A percentile compares a stretch with the other conserved stretches of the same genome.
These are phyloP conservation scores for Ascoidea tarda DNA, from an alignment of 805 yeast genomes.

Conservation along the genomic window DNA sequence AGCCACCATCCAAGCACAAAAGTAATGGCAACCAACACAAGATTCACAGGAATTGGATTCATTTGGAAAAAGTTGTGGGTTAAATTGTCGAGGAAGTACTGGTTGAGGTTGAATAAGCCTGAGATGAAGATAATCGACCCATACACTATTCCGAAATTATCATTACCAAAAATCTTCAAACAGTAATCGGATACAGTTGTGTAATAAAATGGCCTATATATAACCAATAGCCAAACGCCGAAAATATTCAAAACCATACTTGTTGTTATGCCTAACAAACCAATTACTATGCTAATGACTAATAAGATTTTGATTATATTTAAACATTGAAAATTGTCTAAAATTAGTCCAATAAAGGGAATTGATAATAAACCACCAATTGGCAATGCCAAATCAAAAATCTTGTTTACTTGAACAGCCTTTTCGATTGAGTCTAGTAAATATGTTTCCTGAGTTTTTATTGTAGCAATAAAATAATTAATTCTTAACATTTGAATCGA, in stretches of 20 bases:
- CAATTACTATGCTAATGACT: constrained; percentile 44
- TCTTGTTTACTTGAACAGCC: constrained; percentile 49
- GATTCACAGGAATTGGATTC: constrained; percentile 75
- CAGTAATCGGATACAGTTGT: constrained; percentile 86
- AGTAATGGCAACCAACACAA: constrained; percentile 38
- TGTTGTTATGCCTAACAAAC: constrained; percentile 54
- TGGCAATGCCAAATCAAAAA: constrained; percentile 80
- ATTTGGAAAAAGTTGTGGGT: constrained; percentile 56
- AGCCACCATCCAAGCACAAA: constrained; percentile 33
- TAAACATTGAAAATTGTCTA: constrained; percentile 62
- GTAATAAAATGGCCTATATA: constrained; percentile 84
- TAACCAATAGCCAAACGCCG: constrained; percentile 61
- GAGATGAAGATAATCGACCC: constrained; percentile 75
- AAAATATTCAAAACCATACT: constrained; percentile 34
- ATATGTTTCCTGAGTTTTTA: constrained; percentile 68
- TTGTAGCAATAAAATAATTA: constrained; percentile 86
- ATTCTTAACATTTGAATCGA: constrained; percentile 83
- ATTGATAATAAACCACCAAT: constrained; percentile 78
- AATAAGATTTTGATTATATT: constrained; percentile 38
- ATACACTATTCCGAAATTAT: constrained; percentile 83
- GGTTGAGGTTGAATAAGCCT: constrained; percentile 68
- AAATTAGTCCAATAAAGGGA: constrained; percentile 70
- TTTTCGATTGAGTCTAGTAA: constrained; percentile 35
- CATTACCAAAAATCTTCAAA: constrained; percentile 88
- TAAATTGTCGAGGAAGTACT: constrained; percentile 49